Conservation (phyloP, 257 asterid genomes). For the Przewalskia tangutica region DNA sequence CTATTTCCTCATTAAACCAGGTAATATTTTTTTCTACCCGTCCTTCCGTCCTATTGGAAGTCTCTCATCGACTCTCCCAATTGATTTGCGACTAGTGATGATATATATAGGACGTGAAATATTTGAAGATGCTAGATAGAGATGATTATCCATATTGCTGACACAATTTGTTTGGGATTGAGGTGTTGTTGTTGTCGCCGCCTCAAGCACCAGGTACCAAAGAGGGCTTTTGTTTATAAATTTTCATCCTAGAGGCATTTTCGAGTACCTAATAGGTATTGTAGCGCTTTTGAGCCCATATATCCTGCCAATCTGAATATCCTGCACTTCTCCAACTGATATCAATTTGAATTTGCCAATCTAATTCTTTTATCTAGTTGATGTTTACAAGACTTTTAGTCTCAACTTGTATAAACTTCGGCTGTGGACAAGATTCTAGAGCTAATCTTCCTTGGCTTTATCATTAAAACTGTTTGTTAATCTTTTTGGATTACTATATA, state of each 20-base stretch:
- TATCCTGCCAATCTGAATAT: not conserved
- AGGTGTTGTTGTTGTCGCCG: not conserved
- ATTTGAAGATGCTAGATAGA: not conserved
- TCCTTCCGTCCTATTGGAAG: not conserved
- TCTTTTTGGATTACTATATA: not conserved
- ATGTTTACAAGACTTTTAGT: not conserved
- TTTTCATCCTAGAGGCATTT: not conserved
- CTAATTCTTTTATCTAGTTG: not conserved
- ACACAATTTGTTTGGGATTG: not conserved
- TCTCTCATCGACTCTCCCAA: not conserved
- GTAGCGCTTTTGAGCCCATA: not conserved
- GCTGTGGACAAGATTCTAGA: not conserved
- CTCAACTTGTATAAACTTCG: not conserved
- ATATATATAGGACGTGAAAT: not conserved
- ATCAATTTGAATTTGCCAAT: not conserved
- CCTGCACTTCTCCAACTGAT: not conserved
- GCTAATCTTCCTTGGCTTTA: not conserved
- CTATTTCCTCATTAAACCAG: not conserved
- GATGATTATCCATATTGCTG: not conserved
- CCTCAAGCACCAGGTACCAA: not conserved
- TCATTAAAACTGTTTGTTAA: not conserved
- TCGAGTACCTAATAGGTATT: not conserved
- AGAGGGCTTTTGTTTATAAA: not conserved
- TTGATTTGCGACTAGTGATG: not conserved
- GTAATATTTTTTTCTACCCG: not conserved